Conservation (phyloP, 805 yeast species). For the Ogataea zsoltii region DNA sequence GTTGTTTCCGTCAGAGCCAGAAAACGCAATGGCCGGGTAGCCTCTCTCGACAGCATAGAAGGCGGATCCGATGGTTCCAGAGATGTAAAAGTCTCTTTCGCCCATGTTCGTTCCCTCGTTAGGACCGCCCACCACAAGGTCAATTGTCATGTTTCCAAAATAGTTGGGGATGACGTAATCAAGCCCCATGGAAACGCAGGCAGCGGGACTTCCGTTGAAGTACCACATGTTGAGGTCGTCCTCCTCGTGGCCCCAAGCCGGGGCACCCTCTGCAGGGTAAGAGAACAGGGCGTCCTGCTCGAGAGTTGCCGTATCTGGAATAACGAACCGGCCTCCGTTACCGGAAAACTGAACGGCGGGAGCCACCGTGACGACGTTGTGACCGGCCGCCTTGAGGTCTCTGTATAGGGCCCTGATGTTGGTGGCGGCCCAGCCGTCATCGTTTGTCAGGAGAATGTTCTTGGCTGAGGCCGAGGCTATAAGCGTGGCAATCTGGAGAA, state of each 20-base stretch:
- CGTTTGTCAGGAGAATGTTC: conserved; percentile 53
- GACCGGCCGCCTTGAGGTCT: conserved; percentile 47
- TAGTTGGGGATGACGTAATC: conserved; percentile 47
- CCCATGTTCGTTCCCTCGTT: conserved; percentile 53
- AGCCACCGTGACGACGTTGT: conserved; percentile 50
- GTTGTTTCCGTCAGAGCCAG: conserved; percentile 51
- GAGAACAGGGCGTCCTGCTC: conserved; percentile 47
- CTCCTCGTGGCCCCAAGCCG: conserved; percentile 56
- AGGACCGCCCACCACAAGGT: conserved; percentile 53
- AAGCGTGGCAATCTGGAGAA: conserved; percentile 12
- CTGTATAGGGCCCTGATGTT: conserved; percentile 57
- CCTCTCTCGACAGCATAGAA: conserved; percentile 50
- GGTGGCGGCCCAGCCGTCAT: conserved; percentile 58
- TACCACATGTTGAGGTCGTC: conserved; percentile 48
- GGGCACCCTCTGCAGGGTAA: conserved; percentile 48
- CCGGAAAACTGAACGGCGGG: conserved; percentile 55
- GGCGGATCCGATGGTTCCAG: conserved; percentile 56
- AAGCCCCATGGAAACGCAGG: conserved; percentile 49
- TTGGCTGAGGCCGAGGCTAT: conserved; percentile 30
- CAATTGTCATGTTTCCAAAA: conserved; percentile 45
- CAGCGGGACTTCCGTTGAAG: conserved; percentile 57
- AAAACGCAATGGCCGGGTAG: conserved; percentile 50
- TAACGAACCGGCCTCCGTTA: conserved; percentile 53
- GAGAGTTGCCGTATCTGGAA: conserved; percentile 41
- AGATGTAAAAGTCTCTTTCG: conserved; percentile 41